phyloP scores from a whole-genome alignment of 345 rosid genomes.

The Gossypium ekmanianum region DNA sequence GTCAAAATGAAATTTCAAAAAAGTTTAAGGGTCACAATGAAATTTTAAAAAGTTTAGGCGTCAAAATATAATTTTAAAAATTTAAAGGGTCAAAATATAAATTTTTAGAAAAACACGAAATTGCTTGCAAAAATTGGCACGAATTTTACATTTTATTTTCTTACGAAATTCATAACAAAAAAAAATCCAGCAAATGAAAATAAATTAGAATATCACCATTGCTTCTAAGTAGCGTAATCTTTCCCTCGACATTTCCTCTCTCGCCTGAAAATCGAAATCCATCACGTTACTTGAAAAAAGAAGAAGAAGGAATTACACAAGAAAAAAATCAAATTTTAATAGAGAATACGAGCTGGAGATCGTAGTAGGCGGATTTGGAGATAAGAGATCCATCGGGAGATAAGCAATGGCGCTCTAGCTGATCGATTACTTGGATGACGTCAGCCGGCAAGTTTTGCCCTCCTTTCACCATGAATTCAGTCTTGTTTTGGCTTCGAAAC shows the following conservation, averaged over 20 bases:
- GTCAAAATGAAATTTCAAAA: no score
- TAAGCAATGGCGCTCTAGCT: slow-evolving; percentile 92
- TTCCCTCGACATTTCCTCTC: slow-evolving; percentile 42
- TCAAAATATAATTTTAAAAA: no score
- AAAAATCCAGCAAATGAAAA: neutral
- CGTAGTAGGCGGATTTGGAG: slow-evolving; percentile 77
- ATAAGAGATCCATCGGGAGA: slow-evolving; percentile 95
- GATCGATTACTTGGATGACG: slow-evolving; percentile 74
- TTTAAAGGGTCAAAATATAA: no score
- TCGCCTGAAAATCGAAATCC: slow-evolving; percentile 51
- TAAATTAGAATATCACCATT: slow-evolving; percentile 48
- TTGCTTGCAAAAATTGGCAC: slow-evolving; percentile 41
- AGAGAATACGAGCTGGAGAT: slow-evolving; percentile 75
- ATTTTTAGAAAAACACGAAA: slow-evolving; percentile 16
- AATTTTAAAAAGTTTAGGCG: no score
- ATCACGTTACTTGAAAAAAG: neutral
- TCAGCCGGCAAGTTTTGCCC: slow-evolving; percentile 74
- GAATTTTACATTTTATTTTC: neutral
- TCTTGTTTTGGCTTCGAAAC: neutral
- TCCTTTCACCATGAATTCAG: slow-evolving; percentile 50
- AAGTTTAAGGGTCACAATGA: no score
- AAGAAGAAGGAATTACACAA: neutral
- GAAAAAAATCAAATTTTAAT: neutral
- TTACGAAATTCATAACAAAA: neutral
- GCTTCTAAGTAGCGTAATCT: slow-evolving; percentile 78